Base-by-base conservation (phyloP, 805 yeast genomes). In the Myxozyma mucilagina region DNA sequence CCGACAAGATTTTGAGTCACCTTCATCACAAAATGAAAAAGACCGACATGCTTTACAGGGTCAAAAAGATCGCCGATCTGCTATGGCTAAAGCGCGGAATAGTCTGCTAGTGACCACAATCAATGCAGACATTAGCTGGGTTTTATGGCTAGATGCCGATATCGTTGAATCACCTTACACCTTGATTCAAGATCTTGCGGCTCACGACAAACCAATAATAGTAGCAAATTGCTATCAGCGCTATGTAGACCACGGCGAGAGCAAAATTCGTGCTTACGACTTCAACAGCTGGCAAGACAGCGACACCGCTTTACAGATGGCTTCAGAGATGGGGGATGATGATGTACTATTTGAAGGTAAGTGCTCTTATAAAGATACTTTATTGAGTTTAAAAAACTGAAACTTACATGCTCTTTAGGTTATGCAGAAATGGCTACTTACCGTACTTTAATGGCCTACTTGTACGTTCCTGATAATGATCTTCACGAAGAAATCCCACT, bases 101-200 rank as follows among this genome's bases (percentile, higher is more conserved):
- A 91, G 97, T 43, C 78, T 94, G 60, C 79, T 94, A 52, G 90
- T 91, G 76, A 88, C 97, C 9, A 85, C 97, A 1, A 78, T 94
- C 50, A 88, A 91, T 3, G 96, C 97, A 20, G 83, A 87, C 68
- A 91, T 96, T 1, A 84, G 96, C 24, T 94, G 99, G 99, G 88
- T 93, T 18, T 78, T 94, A 54, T 94, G 99, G 99, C 78, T 94
- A 67, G 99, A 94, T 75, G 87, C 96, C 1, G 99, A 94, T 75
- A 87, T 94, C 47, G 82, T 92, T 38, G 99, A 94, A 75, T 84
- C 97, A 4, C 96, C 97, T 16, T 75, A 82, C 13, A 84, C 88
- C 16, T 76, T 94, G 69, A 83, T 94, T 64, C 96, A 94, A 77
- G 98, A 93, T 72, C 76, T 94, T 81, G 85, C 93, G 16, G 71